Percentiles rank a stretch among this genome's conserved stretches.
These are phyloP conservation scores for Diaporthe vexans DNA, from an alignment of 2,329 filamentous ascomycete species.

Conservation along the genomic window DNA sequence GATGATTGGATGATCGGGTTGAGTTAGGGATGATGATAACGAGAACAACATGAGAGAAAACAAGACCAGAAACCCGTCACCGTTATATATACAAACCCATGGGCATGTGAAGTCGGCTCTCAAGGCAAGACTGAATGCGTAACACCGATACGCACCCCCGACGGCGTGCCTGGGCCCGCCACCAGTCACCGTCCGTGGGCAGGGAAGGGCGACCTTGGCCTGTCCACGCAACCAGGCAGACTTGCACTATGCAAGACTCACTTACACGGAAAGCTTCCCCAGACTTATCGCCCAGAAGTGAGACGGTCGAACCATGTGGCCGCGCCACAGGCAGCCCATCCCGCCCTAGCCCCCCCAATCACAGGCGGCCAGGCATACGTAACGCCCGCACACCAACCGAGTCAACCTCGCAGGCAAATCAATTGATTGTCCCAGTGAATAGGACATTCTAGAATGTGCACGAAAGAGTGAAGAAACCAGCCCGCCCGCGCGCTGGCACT, in stretches of 20 bases:
- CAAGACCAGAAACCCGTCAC: background rate
- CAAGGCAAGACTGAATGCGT: conserved; percentile 19
- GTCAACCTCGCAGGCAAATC: background rate
- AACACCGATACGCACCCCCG: conserved; percentile 31
- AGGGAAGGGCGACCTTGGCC: conserved; percentile 5
- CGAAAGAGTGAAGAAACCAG: background rate
- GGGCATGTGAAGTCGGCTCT: conserved; percentile 19
- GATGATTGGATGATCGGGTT: background rate
- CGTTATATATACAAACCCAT: conserved; percentile 31
- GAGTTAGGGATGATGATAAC: conserved; percentile 3
- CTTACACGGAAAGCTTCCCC: background rate
- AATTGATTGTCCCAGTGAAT: background rate
- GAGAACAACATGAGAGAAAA: background rate
- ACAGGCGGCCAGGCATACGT: conserved; percentile 30
- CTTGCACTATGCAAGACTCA: conserved; percentile 1
- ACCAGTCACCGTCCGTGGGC: conserved; percentile 15
- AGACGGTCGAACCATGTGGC: conserved; percentile 32
- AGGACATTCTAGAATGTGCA: background rate
- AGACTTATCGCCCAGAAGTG: background rate
- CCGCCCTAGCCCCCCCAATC: conserved; percentile 17
- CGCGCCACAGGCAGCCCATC: conserved; percentile 22
- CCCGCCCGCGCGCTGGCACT: background rate
- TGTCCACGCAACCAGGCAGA: conserved; percentile 17
- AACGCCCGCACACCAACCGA: conserved; percentile 8
- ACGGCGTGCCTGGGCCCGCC: conserved; percentile 30